phyloP scores from a whole-genome alignment of 768 basidiomycete genomes.

The Agaricus sinodeliciosus region DNA sequence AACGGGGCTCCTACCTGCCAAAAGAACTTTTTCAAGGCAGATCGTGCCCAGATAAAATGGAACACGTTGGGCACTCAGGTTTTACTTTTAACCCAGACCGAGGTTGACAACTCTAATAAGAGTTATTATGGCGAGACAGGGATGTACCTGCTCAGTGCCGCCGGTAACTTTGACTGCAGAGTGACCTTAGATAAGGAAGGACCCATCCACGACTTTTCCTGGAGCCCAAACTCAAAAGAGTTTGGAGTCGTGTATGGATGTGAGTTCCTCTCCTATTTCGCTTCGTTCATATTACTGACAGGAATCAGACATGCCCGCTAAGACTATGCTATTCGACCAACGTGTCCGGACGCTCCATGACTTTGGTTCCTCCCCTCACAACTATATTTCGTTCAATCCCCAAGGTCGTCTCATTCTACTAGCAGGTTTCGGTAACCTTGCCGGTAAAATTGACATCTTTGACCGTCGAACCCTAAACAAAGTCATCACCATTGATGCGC shows the following conservation, averaged over 20 bases:
- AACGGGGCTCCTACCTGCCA: slow-evolving; percentile 62
- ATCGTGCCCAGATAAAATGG: slow-evolving; percentile 93
- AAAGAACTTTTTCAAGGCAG: slow-evolving; percentile 95
- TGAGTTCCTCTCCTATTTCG: slow-evolving; percentile 34
- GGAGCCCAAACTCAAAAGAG: slow-evolving; percentile 96
- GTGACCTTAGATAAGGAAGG: slow-evolving; percentile 92
- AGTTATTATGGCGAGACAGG: slow-evolving; percentile 98
- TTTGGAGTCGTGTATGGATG: slow-evolving; percentile 97
- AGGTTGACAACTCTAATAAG: slow-evolving; percentile 95
- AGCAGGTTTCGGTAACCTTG: slow-evolving; percentile 95
- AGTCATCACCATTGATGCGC: slow-evolving; percentile 75
- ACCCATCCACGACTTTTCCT: slow-evolving; percentile 92
- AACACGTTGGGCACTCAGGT: slow-evolving; percentile 91
- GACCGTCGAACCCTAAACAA: slow-evolving; percentile 84
- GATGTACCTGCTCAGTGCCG: slow-evolving; percentile 85
- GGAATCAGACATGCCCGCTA: slow-evolving; percentile 84
- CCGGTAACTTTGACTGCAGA: slow-evolving; percentile 90
- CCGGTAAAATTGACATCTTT: slow-evolving; percentile 88
- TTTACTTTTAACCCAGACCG: slow-evolving; percentile 87
- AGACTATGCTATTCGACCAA: slow-evolving; percentile 86
- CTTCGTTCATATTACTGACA: background rate
- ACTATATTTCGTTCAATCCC: slow-evolving; percentile 92
- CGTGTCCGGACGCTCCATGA: slow-evolving; percentile 85
- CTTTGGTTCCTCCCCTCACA: slow-evolving; percentile 84
- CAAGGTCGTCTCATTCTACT: slow-evolving; percentile 84